Evolutionary conservation across 23 red algal genomes (phyloP), one percentile per base, ranked within the genome.

Genomic region (Pyropia yezoensis): DNA sequence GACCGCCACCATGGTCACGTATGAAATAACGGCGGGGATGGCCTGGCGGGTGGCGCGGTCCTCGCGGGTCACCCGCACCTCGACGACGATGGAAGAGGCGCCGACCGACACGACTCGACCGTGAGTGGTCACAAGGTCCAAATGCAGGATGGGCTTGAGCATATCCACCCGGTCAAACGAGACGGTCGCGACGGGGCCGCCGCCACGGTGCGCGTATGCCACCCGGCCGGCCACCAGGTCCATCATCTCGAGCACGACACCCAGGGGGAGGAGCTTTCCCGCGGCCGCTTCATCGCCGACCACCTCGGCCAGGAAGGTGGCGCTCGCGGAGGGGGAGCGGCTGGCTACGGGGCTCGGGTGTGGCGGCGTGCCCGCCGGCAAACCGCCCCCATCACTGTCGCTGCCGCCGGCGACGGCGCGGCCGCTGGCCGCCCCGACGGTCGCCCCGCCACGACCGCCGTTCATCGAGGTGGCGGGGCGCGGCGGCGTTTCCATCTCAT

Each of bases 81-180:
- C n/a, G 26, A 66, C 47, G 47, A 26, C 26, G 21, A 66, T 66
- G 33, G 63, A 66, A 7, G 63, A 66, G 18, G 63, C 18, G 18
- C 63, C 63, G 21, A 30, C 26, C 7, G 18, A 19, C 33, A 66
- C 63, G 47, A 66, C 63, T 7, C 47, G 63, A 2, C 21, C 63
- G 8, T 66, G 20, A 7, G 26, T 26, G 32, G 20, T 22, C 33
- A 66, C 63, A 2, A 66, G 63, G 26, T 66, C 63, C 47, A 45
- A 21, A 33, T 66, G 63, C 20, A 20, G 18, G 18, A 66, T 30
- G 7, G 63, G 63, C 32, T 19, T 26, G 21, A 66, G 26, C 18
- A 66, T 22, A 19, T 66, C 63, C 18, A 66, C 63, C 47, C 26
- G 18, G 26, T 66, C 63, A 51, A 66, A 66, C 19, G 63, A 66